Evolutionary conservation across 1,284 basidiomycete species (phyloP), one percentile per base, ranked within the genome.

Genomic region (Meripilus lineatus): DNA sequence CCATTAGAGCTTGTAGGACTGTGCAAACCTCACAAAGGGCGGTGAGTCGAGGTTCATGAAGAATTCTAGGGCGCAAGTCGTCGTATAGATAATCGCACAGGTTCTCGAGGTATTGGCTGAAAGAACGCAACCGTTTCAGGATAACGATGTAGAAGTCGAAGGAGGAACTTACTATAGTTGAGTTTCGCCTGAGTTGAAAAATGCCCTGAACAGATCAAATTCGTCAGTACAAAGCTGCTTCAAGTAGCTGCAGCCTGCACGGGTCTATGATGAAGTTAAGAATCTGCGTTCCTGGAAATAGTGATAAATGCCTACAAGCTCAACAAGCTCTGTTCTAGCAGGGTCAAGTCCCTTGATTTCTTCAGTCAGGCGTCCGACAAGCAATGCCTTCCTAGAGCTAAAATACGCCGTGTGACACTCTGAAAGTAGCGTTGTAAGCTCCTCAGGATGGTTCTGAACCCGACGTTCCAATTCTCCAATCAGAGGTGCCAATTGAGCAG

Each of bases 1-100:
- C 88, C 89, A 96, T 95, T 33, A 96, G 72, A 0, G 92, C 93
- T 62, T 93, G 89, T 1, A 96, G 71, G 17, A 96, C 90, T 0
- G 90, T 95, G 69, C 93, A 96, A 23, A 96, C 88, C 63, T 93
- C 89, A 58, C 92, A 93, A 1, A 97, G 79, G 0, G 84, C 82
- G 1, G 84, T 84, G 37, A 97, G 77, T 4, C 84, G 81, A 0
- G 84, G 83, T 59, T 96, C 93, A 56, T 96, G 93, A 1, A 96
- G 75, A 52, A 96, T 95, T 5, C 92, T 82, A 4, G 93, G 93
- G 1, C 93, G 84, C 3, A 96, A 78, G 53, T 93, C 89, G 63
- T 96, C 93, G 59, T 93, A 95, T 20, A 96, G 78, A 55, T 92
- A 80, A 65, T 96, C 93, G 56, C 92, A 96, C 0, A 97, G 73